These are phyloP conservation scores for Misopates orontium DNA, from an alignment of 257 asterid species.

Conservation along the genomic window DNA sequence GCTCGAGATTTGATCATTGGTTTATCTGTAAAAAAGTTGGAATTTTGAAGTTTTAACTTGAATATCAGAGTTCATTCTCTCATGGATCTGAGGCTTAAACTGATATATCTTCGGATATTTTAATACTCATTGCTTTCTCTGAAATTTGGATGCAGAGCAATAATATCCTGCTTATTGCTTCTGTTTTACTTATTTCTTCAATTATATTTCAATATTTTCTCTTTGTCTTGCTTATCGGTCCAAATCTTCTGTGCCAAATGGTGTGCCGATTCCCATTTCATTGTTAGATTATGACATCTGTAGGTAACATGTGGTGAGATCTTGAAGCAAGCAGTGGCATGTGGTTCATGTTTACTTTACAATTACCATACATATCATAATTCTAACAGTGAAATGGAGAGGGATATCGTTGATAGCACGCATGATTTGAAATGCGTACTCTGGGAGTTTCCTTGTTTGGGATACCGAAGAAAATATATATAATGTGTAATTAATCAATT, in stretches of 20 bases:
- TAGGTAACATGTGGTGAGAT: too few relatives aligned
- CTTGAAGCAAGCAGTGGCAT: too few relatives aligned
- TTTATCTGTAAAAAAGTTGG: background rate
- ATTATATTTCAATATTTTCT: background rate
- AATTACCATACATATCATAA: too few relatives aligned
- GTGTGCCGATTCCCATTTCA: too few relatives aligned
- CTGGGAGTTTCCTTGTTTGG: background rate
- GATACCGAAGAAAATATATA: constrained; percentile 14
- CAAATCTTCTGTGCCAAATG: too few relatives aligned
- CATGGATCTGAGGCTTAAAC: background rate
- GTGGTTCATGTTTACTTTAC: too few relatives aligned
- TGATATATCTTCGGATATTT: background rate
- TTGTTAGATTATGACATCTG: too few relatives aligned
- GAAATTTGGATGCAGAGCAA: constrained; percentile 7
- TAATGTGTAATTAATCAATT: constrained; percentile 18
- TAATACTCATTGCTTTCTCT: background rate
- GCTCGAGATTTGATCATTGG: background rate
- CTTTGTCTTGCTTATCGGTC: too few relatives aligned
- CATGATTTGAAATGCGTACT: background rate
- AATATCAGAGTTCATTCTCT: background rate
- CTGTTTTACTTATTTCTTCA: background rate
- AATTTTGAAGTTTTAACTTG: background rate
- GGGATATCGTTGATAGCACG: too few relatives aligned
- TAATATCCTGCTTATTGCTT: background rate
- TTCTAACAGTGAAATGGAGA: too few relatives aligned